These are phyloP conservation scores for Beauveria pseudobassiana DNA, from an alignment of 2,329 filamentous ascomycete genomes.

Conservation along the genomic window DNA sequence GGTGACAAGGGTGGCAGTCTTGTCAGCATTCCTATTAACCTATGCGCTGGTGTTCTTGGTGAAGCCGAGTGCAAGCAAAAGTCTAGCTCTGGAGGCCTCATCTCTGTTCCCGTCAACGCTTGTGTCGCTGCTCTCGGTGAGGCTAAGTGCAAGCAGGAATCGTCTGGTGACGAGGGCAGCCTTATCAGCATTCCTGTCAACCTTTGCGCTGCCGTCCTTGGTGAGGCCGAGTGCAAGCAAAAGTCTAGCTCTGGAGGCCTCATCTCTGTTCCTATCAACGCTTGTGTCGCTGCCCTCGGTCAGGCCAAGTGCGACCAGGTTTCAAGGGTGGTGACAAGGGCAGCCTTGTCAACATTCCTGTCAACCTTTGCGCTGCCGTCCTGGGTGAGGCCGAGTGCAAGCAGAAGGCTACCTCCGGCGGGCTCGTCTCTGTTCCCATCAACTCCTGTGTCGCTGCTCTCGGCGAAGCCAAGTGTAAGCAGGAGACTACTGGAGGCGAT, in stretches of 20 bases:
- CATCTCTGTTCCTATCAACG: background rate
- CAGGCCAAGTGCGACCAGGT: background rate
- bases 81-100: background rate
- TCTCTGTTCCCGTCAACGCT: background rate
- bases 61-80: conserved; percentile 6
- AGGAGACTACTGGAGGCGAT: background rate
- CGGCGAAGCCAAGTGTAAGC: background rate
- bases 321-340: background rate
- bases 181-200: too few relatives aligned
- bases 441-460: background rate
- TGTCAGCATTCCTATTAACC: background rate
- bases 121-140: background rate
- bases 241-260: background rate
- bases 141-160: background rate
- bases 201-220: background rate
- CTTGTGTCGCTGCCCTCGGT: background rate
- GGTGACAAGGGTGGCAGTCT: background rate
- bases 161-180: too few relatives aligned
- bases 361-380: background rate
- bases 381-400: conserved; percentile 4
- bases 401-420: background rate
- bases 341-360: background rate
- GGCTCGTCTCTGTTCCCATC: conserved; percentile 3
- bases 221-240: conserved; percentile 5
- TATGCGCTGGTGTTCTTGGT: background rate